Evolutionary conservation across 257 asterid species (phyloP).

Genomic region (Forsythia viridissima): DNA sequence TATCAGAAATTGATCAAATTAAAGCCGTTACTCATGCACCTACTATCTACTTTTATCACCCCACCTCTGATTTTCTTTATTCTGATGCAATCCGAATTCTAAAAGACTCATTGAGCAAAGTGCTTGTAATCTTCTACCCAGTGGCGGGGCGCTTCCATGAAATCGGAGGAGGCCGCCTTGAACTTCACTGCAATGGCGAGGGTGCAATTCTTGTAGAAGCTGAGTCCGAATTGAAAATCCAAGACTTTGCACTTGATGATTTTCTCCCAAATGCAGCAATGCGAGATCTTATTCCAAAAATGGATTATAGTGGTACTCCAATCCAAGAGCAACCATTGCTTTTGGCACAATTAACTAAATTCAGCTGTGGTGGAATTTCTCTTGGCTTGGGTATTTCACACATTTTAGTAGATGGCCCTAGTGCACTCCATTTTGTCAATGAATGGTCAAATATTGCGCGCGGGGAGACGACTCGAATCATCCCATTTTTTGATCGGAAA

Average conservation of each 20-base stretch:
- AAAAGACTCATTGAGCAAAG: neutral
- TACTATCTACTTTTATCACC: neutral
- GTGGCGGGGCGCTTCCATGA: constrained; percentile 5
- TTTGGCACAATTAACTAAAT: constrained; percentile 16
- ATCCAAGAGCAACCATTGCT: constrained; percentile 20
- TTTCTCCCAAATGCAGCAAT: neutral
- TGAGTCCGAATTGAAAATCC: neutral
- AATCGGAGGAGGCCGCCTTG: constrained; percentile 9
- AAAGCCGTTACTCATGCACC: neutral
- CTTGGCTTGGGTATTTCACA: constrained; percentile 25
- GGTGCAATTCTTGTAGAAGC: neutral
- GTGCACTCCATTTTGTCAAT: constrained; percentile 13
- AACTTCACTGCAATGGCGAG: constrained; percentile 2
- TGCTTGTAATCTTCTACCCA: constrained; percentile 1
- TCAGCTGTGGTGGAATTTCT: constrained; percentile 28
- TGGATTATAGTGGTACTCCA: neutral
- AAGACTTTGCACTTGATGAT: neutral
- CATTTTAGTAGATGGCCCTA: constrained; percentile 17
- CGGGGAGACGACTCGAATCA: constrained; percentile 6
- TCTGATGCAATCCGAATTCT: neutral
- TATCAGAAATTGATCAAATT: constrained; percentile 1
- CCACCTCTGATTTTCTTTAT: neutral
- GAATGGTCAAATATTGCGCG: constrained; percentile 35
- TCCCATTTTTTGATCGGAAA: constrained; percentile 19
- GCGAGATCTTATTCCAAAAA: neutral